These are phyloP conservation scores for Phytomonas francai DNA, from an alignment of 208 protist species.

Conservation along the genomic window DNA sequence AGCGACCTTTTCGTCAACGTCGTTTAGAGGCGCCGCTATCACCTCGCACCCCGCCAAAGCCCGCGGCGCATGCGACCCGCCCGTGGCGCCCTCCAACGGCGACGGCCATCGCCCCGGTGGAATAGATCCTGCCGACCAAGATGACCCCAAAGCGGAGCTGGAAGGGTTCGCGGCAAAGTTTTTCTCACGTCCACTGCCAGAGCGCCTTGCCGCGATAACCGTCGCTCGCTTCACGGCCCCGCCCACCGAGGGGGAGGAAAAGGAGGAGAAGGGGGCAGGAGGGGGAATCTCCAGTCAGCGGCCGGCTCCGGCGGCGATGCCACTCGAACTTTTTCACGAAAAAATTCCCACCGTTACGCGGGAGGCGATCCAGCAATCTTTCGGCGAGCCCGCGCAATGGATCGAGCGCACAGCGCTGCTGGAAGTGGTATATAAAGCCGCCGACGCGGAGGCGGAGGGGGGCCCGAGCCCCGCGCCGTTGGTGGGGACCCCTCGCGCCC, in stretches of 20 bases:
- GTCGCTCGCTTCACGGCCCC: conserved; percentile 20
- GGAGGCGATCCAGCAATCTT: conserved; percentile 34
- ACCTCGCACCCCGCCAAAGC: too few relatives aligned
- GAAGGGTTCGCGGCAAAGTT: not conserved
- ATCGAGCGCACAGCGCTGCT: conserved; percentile 25
- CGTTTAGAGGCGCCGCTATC: not conserved
- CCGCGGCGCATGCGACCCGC: too few relatives aligned
- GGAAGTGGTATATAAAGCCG: conserved; percentile 19
- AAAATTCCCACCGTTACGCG: conserved; percentile 29
- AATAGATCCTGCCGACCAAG: too few relatives aligned
- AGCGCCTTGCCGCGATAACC: conserved; percentile 36
- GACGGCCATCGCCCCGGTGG: too few relatives aligned
- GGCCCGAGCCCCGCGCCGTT: not conserved
- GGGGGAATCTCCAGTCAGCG: not conserved
- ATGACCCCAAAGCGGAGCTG: too few relatives aligned
- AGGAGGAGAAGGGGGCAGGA: not conserved
- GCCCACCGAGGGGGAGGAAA: not conserved
- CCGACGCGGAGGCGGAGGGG: not conserved
- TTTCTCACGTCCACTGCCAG: conserved; percentile 23
- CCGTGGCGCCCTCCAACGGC: too few relatives aligned
- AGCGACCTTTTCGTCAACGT: not conserved
- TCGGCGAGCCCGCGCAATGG: conserved; percentile 24
- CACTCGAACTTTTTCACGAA: conserved; percentile 47
- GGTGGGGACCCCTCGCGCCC: not conserved
- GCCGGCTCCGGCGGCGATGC: conserved; percentile 14